phyloP scores from a whole-genome alignment of 2,329 filamentous ascomycete species.

The Epichloe sylvatica region DNA sequence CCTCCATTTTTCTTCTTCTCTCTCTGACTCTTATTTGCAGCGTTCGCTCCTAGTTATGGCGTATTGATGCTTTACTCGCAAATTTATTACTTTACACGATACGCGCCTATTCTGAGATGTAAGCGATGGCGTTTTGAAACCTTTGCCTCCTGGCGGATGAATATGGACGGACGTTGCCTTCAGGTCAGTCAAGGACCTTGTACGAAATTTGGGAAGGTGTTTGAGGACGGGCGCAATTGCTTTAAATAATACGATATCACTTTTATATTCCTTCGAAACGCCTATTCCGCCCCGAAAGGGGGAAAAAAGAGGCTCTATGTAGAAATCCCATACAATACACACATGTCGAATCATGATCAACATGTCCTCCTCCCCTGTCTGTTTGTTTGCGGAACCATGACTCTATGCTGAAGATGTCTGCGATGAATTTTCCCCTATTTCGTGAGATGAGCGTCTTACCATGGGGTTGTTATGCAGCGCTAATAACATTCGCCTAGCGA shows the following conservation, averaged over 20 bases:
- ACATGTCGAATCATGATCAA: too few relatives aligned
- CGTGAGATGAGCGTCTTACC: too few relatives aligned
- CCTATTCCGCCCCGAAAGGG: too few relatives aligned
- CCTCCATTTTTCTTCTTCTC: not conserved
- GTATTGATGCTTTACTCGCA: not conserved
- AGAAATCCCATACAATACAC: not conserved
- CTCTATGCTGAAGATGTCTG: too few relatives aligned
- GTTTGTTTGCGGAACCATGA: too few relatives aligned
- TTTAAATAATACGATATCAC: not conserved
- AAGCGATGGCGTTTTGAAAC: conserved; percentile 3
- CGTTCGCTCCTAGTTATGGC: conserved; percentile 1
- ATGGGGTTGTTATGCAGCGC: too few relatives aligned
- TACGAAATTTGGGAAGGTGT: not conserved
- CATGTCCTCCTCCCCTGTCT: too few relatives aligned
- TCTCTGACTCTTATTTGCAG: not conserved
- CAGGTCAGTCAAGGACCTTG: not conserved
- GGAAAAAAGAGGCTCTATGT: not conserved
- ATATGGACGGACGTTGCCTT: not conserved
- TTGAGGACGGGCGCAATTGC: not conserved
- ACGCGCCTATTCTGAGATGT: conserved; percentile 6
- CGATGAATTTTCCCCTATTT: too few relatives aligned
- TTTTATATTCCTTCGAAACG: too few relatives aligned
- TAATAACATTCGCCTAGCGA: too few relatives aligned
- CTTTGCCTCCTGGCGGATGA: not conserved
- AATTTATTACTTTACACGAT: conserved; percentile 1